Evolutionary conservation across 1,284 basidiomycete genomes (phyloP).

Genomic region (Cryptococcus wingfieldii): DNA sequence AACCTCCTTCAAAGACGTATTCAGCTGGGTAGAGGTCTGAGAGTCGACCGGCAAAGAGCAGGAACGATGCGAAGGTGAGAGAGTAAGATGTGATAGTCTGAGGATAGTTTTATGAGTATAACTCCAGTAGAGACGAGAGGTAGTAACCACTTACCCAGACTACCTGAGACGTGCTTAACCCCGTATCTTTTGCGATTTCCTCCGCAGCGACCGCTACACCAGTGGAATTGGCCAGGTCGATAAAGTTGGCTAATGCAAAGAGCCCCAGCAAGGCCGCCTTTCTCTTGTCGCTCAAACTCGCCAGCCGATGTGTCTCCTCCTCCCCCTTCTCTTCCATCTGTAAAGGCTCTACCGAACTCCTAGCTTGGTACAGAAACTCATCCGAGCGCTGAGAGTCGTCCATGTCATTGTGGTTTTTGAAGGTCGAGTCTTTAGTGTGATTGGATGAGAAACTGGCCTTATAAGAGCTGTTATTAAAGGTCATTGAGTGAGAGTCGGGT

Average conservation of each 20-base stretch:
- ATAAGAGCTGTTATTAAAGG: too few species aligned
- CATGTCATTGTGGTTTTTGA: too few species aligned
- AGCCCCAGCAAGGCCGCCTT: constrained; percentile 17
- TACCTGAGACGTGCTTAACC: constrained; percentile 23
- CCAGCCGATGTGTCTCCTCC: too few species aligned
- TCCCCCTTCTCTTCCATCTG: too few species aligned
- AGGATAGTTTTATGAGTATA: background rate
- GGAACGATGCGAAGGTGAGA: constrained; percentile 31
- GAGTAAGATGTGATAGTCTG: constrained; percentile 37
- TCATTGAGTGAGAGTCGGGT: too few species aligned
- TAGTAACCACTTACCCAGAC: constrained; percentile 28
- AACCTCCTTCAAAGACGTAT: constrained; percentile 36
- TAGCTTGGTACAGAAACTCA: too few species aligned
- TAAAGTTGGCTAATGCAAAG: constrained; percentile 30
- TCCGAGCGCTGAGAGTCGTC: too few species aligned
- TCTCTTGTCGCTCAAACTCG: background rate
- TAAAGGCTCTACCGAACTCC: too few species aligned
- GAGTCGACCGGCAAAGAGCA: constrained; percentile 40
- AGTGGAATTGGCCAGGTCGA: constrained; percentile 27
- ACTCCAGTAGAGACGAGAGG: background rate
- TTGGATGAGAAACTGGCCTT: too few species aligned
- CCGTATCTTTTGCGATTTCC: constrained; percentile 24
- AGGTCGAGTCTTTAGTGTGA: too few species aligned
- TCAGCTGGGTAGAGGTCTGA: constrained; percentile 39
- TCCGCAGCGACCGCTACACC: constrained; percentile 31